Conservation (phyloP, 345 rosid species). For the Populus deltoides region DNA sequence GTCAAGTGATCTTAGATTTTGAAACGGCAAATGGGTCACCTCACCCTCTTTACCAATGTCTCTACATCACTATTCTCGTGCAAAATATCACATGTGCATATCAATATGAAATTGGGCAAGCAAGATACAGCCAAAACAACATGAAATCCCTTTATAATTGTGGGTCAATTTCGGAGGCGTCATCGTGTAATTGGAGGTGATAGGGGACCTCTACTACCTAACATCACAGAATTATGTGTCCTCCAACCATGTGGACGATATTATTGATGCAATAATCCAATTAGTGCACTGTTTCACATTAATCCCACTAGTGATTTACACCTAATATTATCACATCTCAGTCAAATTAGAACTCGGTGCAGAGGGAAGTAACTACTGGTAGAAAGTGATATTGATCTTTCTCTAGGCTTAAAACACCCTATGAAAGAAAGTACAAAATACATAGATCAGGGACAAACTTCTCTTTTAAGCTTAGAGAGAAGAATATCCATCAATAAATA, state of each 20-base stretch:
- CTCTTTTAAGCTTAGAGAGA: conserved; percentile 15
- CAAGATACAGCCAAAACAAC: conserved; percentile 11
- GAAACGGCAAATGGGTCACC: not conserved
- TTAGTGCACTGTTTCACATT: conserved; percentile 4
- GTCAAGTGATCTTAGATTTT: not conserved
- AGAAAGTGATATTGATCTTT: not conserved
- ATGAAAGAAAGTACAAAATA: conserved; percentile 9
- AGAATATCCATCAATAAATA: conserved; percentile 7
- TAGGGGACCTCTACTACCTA: conserved; percentile 20
- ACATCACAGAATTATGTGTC: conserved; percentile 4
- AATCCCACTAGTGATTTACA: not conserved
- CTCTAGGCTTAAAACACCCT: conserved; percentile 3
- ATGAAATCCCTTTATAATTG: not conserved
- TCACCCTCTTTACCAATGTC: not conserved
- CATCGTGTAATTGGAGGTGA: not conserved
- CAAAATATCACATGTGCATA: not conserved
- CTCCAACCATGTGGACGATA: conserved; percentile 7
- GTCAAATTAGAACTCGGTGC: not conserved
- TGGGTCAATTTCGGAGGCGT: conserved; percentile 3
- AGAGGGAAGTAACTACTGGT: not conserved
- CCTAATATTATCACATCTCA: not conserved
- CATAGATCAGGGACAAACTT: conserved; percentile 5
- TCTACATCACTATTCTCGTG: not conserved
- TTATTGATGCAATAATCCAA: conserved; percentile 26
- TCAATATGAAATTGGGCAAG: not conserved